Evolutionary conservation across 2,329 filamentous ascomycete species (phyloP).

Genomic region (Fusarium burgessii): DNA sequence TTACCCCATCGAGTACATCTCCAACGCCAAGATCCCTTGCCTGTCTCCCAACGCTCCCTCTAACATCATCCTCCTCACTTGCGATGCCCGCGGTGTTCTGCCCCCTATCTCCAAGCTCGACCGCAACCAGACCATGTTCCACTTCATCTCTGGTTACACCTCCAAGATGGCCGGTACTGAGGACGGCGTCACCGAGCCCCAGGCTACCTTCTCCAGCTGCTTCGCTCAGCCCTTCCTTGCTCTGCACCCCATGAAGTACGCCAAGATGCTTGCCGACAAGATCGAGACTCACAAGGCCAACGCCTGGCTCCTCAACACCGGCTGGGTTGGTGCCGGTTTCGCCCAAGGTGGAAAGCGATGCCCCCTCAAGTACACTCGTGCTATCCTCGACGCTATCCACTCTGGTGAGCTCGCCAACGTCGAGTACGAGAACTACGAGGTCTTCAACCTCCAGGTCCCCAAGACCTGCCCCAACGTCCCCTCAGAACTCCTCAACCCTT

Average conservation of each 20-base stretch:
- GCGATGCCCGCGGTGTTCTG: slow-evolving; percentile 96
- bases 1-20: slow-evolving; percentile 99
- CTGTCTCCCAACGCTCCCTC: slow-evolving; percentile 86
- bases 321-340: slow-evolving; percentile 93
- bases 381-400: slow-evolving; percentile 98
- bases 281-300: slow-evolving; percentile 95
- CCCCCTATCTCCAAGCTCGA: slow-evolving; percentile 98
- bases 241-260: slow-evolving; percentile 98
- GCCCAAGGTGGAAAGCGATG: slow-evolving; percentile 95
- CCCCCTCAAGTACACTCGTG: slow-evolving; percentile 98
- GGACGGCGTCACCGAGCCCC: slow-evolving; percentile 94
- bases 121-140: slow-evolving; percentile 98
- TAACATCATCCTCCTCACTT: slow-evolving; percentile 99
- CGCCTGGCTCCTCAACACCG: slow-evolving; percentile 98
- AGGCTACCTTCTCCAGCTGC: slow-evolving; percentile 99
- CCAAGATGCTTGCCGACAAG: slow-evolving; percentile 98
- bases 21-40: slow-evolving; percentile 99
- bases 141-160: slow-evolving; percentile 99
- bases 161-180: slow-evolving; percentile 99
- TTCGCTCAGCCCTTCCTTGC: slow-evolving; percentile 99
- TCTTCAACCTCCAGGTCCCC: slow-evolving; percentile 97
- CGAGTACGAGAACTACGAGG: slow-evolving; percentile 94
- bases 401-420: slow-evolving; percentile 92
- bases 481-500: slow-evolving; percentile 92
- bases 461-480: slow-evolving; percentile 91